A percentile compares a stretch with the other conserved stretches of the same genome.
Conservation (phyloP, 495 filamentous ascomycete genomes). For the Hypoxylon trugodes region DNA sequence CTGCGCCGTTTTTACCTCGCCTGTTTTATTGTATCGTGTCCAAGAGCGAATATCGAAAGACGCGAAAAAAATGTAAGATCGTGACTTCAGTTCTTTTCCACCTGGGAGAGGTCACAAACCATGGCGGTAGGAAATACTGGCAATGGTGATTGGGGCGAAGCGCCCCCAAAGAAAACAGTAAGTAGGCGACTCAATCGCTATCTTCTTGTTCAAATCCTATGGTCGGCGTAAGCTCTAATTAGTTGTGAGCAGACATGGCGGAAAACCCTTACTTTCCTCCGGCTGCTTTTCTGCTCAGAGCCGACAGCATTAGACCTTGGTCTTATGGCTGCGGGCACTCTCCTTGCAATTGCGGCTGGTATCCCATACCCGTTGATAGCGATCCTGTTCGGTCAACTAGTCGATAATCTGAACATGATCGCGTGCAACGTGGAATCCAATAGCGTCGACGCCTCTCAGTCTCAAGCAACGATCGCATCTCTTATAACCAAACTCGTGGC, state of each 20-base stretch:
- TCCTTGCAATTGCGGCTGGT: constrained; percentile 65
- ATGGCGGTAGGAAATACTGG: constrained; percentile 1
- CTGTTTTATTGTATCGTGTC: neutral
- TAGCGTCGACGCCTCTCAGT: constrained; percentile 25
- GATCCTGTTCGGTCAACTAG: constrained; percentile 70
- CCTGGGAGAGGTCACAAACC: neutral
- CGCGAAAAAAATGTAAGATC: neutral
- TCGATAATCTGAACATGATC: constrained; percentile 67
- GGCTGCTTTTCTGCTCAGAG: constrained; percentile 40
- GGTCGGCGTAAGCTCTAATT: neutral
- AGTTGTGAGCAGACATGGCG: constrained; percentile 3
- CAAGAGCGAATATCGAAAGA: neutral
- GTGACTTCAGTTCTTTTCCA: neutral
- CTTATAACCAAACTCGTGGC: constrained; percentile 68
- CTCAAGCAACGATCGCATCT: constrained; percentile 54
- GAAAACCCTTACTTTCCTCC: constrained; percentile 30
- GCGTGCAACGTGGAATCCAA: constrained; percentile 49
- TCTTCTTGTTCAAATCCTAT: neutral
- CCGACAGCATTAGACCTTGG: constrained; percentile 53
- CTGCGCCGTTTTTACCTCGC: neutral
- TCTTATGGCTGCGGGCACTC: constrained; percentile 56
- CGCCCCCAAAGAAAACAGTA: neutral
- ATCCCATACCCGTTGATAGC: constrained; percentile 73
- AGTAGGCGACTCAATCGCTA: neutral
- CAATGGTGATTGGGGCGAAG: neutral